These are phyloP conservation scores for Ascochyta viciae-villosae DNA, from an alignment of 2,329 filamentous ascomycete species.

Conservation along the genomic window DNA sequence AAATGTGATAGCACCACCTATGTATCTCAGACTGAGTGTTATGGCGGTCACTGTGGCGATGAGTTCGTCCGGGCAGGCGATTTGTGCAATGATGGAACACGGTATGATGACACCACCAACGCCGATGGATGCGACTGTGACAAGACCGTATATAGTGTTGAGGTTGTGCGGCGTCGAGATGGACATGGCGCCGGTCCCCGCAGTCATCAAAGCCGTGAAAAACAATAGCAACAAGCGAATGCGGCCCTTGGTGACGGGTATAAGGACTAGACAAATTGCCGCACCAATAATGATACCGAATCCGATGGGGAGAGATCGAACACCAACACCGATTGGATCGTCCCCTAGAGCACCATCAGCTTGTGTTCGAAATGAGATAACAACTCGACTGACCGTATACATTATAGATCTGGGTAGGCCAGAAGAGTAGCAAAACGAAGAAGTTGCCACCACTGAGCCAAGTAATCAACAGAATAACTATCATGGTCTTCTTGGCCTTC, in stretches of 20 bases:
- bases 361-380: not conserved
- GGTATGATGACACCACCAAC: slow-evolving; percentile 74
- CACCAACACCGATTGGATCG: slow-evolving; percentile 68
- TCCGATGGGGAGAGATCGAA: slow-evolving; percentile 69
- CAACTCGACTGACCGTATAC: slow-evolving; percentile 35
- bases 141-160: slow-evolving; percentile 61
- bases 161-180: slow-evolving; percentile 61
- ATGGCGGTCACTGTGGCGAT: slow-evolving; percentile 74
- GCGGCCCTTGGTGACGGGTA: slow-evolving; percentile 64
- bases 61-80: slow-evolving; percentile 73
- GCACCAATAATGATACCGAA: slow-evolving; percentile 69
- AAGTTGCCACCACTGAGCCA: slow-evolving; percentile 46
- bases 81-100: slow-evolving; percentile 71
- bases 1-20: slow-evolving; percentile 71
- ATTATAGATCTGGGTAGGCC: slow-evolving; percentile 44
- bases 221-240: slow-evolving; percentile 67
- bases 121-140: slow-evolving; percentile 68
- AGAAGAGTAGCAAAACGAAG: slow-evolving; percentile 46
- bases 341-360: slow-evolving; percentile 48
- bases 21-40: slow-evolving; percentile 72
- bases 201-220: slow-evolving; percentile 70
- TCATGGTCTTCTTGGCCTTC: slow-evolving; percentile 41
- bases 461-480: slow-evolving; percentile 43
- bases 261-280: slow-evolving; percentile 63
- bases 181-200: slow-evolving; percentile 64